A percentile compares a stretch with the other conserved stretches of the same genome.
Conservation (phyloP, 2,329 filamentous ascomycete genomes). For the Beauveria rudraprayagi region DNA sequence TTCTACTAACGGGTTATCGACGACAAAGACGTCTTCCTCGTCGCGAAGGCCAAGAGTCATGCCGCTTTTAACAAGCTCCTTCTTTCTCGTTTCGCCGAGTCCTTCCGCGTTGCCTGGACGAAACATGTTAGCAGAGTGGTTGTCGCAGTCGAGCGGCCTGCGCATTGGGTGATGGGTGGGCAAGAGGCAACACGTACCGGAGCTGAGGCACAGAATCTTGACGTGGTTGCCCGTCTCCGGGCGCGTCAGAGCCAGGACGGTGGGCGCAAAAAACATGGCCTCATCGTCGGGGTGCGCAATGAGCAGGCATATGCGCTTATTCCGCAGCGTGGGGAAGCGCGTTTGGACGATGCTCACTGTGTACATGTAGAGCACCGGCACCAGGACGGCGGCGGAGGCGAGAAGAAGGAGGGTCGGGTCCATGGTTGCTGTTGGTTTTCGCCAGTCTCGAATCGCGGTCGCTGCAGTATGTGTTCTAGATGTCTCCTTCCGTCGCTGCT, state of each 20-base stretch:
- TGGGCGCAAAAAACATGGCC: constrained; percentile 98
- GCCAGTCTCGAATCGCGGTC: neutral
- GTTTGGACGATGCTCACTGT: constrained; percentile 37
- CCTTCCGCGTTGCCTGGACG: constrained; percentile 70
- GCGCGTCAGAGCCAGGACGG: constrained; percentile 72
- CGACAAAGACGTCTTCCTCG: constrained; percentile 74
- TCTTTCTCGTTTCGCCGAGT: constrained; percentile 71
- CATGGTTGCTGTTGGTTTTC: neutral
- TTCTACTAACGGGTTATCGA: constrained; percentile 58
- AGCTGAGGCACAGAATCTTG: constrained; percentile 88
- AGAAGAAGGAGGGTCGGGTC: constrained; percentile 18
- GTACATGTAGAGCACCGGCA: constrained; percentile 47
- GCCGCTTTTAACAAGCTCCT: constrained; percentile 76
- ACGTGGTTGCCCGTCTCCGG: constrained; percentile 80
- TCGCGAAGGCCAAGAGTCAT: constrained; percentile 64
- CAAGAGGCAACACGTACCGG: constrained; percentile 41
- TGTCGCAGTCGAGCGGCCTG: too few relatives aligned
- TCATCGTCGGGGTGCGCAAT: constrained; percentile 98
- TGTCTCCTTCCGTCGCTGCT: neutral
- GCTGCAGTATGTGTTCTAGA: neutral
- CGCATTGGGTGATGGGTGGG: too few relatives aligned
- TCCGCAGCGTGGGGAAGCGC: constrained; percentile 58
- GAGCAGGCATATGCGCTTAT: constrained; percentile 83
- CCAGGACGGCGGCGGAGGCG: constrained; percentile 28
- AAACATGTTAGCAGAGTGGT: neutral